Base-by-base conservation (phyloP, 2,329 filamentous ascomycete genomes). In the Fusarium odoratissimum region DNA sequence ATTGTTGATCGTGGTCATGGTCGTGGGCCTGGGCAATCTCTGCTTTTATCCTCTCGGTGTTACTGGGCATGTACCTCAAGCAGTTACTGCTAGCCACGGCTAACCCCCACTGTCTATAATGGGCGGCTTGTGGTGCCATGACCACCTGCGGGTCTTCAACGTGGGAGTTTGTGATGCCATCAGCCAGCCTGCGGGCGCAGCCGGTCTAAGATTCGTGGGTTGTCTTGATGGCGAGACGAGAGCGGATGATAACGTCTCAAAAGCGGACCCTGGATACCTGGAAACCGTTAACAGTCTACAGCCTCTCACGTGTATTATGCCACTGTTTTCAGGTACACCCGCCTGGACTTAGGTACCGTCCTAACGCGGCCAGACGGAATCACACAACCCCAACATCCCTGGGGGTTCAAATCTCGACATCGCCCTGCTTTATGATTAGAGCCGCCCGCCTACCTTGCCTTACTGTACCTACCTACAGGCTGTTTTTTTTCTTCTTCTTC, bases 81-180 rank as follows among this genome's bases (percentile, higher is more conserved):
- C 58, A 38, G 30, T 28, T 21, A 23, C 31, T 52, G 48, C 21
- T 38, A 16, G 49, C 23, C 49, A 38, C 23, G 19, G 40, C 55
- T 60, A 68, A 58, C 73, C 74, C 74, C 74, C 74, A 75, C 74
- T 64, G 72, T 69, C 72, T 67, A 71, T 65, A 57, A 49, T 55
- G 55, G 49, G 64, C 55, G 63, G 69, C 68, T 67, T 73, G 70
- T 77, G 74, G 75, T 77, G 75, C 74, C 75, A 77, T 72, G 70
- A 64, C 74, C 66, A 64, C 57, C 64, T 75, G 75, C 74, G 75
- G 75, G 74, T 73, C 75, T 71, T 71, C 60, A 72, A 75, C 74
- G 75, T 77, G 75, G 75, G 75, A 77, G 75, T 73, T 72, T 74
- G 75, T 76, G 76, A 77, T 77, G 74, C 75, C 74, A 77, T 77